Evolutionary conservation across 345 rosid genomes (phyloP).

Genomic region (Nephelium lappaceum): DNA sequence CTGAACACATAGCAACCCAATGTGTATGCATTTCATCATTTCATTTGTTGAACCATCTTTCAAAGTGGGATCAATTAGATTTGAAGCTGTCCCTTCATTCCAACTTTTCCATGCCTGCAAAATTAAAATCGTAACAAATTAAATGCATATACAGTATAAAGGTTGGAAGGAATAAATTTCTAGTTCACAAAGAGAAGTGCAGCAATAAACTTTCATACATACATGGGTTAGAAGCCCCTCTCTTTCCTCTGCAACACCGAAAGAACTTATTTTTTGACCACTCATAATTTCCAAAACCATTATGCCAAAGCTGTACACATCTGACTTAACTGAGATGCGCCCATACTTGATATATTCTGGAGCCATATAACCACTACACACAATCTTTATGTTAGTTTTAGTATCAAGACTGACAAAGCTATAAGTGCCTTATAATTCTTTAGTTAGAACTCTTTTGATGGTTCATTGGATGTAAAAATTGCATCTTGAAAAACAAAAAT

Average conservation of each 20-base stretch:
- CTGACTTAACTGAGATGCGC: neutral
- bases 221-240: neutral
- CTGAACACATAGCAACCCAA: slow-evolving; percentile 59
- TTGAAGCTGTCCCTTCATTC: slow-evolving; percentile 41
- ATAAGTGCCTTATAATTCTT: neutral
- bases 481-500: neutral
- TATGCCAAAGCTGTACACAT: neutral
- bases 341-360: neutral
- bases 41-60: slow-evolving; percentile 32
- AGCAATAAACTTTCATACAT: neutral
- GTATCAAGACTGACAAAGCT: neutral
- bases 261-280: neutral
- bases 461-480: too few relatives aligned
- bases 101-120: slow-evolving; percentile 61
- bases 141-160: neutral
- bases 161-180: neutral
- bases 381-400: neutral
- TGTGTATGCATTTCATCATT: slow-evolving; percentile 53
- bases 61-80: slow-evolving; percentile 43
- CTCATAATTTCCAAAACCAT: neutral
- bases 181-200: neutral
- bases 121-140: neutral
- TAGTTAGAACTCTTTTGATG: neutral
- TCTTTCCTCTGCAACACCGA: neutral
- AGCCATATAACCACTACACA: neutral